These are phyloP conservation scores for Colletotrichum abscissum DNA, from an alignment of 2,329 filamentous ascomycete species.

Conservation along the genomic window DNA sequence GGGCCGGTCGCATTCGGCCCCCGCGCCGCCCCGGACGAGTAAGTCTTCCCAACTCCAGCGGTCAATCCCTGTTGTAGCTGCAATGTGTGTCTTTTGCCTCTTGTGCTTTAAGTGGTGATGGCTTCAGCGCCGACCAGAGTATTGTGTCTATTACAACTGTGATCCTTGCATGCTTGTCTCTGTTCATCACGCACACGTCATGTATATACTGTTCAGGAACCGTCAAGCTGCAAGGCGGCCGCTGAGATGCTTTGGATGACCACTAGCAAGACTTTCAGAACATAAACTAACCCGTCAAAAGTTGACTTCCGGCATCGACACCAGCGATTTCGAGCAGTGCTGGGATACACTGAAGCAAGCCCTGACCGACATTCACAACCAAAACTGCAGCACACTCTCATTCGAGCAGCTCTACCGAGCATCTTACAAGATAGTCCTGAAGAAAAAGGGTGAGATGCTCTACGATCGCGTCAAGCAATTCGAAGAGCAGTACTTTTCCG, in stretches of 20 bases:
- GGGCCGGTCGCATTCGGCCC: conserved; percentile 53
- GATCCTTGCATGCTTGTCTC: too few relatives aligned
- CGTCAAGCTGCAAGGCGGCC: background rate
- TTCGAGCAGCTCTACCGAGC: conserved; percentile 97
- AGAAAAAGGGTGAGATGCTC: conserved; percentile 84
- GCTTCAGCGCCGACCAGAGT: background rate
- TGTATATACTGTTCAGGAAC: background rate
- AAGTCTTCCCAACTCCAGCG: conserved; percentile 40
- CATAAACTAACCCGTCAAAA: conserved; percentile 2
- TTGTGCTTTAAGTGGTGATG: background rate
- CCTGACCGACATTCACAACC: conserved; percentile 88
- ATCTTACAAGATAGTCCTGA: conserved; percentile 92
- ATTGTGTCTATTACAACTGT: too few relatives aligned
- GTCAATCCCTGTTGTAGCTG: background rate
- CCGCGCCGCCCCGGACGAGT: conserved; percentile 56
- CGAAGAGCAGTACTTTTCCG: conserved; percentile 83
- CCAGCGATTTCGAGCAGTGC: conserved; percentile 84
- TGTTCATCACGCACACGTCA: too few relatives aligned
- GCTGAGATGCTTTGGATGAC: background rate
- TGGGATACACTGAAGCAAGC: conserved; percentile 84
- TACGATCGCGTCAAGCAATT: conserved; percentile 85
- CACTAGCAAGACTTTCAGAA: background rate
- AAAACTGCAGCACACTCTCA: conserved; percentile 88
- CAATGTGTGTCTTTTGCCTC: background rate
- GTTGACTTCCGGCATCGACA: conserved; percentile 51